A percentile compares a stretch with the other conserved stretches of the same genome.
Evolutionary conservation across 352 stramenopile species (phyloP).

Genomic region (Blastocystis sp.): DNA sequence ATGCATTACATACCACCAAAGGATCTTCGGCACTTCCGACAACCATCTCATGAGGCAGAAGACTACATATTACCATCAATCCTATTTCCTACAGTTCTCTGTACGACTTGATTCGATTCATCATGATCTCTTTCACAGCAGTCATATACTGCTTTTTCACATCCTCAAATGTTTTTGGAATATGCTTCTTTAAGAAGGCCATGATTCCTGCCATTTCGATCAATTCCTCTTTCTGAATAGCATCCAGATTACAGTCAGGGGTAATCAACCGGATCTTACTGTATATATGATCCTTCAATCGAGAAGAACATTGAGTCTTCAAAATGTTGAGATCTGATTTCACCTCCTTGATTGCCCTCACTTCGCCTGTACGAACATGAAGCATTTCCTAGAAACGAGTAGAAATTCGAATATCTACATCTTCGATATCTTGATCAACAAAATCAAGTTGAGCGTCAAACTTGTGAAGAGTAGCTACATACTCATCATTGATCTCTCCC

Average conservation of each 20-base stretch:
- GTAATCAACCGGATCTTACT: not conserved
- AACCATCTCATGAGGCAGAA: not conserved
- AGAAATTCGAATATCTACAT: not conserved
- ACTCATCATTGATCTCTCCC: slow-evolving; percentile 32
- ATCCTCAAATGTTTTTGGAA: slow-evolving; percentile 41
- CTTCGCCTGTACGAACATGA: not conserved
- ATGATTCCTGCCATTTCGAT: not conserved
- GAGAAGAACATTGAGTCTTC: slow-evolving; percentile 13
- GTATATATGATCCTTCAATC: not conserved
- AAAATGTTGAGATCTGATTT: not conserved
- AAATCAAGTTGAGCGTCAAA: slow-evolving; percentile 35
- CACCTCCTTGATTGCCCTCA: slow-evolving; percentile 14
- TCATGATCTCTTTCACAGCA: not conserved
- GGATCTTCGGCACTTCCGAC: not conserved
- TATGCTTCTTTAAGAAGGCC: slow-evolving; percentile 43
- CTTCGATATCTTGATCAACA: not conserved
- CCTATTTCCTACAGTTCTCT: not conserved
- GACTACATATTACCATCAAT: not conserved
- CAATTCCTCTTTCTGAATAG: not conserved
- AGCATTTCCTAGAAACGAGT: not conserved
- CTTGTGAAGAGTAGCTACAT: slow-evolving; percentile 23
- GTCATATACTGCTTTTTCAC: not conserved
- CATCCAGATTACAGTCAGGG: not conserved
- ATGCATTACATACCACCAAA: not conserved
- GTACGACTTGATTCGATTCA: slow-evolving; percentile 22